phyloP scores from a whole-genome alignment of 164 flowering plant genomes.

The Nelumbo lutea region DNA sequence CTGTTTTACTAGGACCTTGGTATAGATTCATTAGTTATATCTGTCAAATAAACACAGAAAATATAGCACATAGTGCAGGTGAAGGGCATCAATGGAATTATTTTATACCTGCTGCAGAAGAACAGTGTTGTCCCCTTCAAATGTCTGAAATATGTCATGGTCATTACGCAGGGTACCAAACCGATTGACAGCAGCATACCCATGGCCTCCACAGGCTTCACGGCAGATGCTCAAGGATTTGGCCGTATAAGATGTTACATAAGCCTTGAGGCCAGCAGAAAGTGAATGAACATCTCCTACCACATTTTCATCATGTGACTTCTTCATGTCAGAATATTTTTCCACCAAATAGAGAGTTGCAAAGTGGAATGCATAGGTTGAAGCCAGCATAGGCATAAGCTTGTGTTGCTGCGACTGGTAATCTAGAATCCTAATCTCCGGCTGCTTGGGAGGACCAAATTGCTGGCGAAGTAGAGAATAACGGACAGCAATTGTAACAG shows the following conservation, averaged over 20 bases:
- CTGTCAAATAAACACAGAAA: not conserved
- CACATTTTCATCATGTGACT: conserved; percentile 67
- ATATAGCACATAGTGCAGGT: not conserved
- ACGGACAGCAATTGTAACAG: conserved; percentile 75
- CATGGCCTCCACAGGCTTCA: conserved; percentile 98
- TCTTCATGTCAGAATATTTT: conserved; percentile 87
- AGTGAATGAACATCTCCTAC: conserved; percentile 86
- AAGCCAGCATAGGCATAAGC: conserved; percentile 98
- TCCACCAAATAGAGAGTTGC: conserved; percentile 70
- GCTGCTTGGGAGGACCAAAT: conserved; percentile 89
- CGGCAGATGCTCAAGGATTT: conserved; percentile 79
- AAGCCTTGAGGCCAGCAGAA: conserved; percentile 90
- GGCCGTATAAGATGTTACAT: conserved; percentile 82
- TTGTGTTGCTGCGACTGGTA: conserved; percentile 98
- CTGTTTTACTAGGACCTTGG: not conserved
- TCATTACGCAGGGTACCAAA: conserved; percentile 91
- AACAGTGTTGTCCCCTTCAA: conserved; percentile 98
- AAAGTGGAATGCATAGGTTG: conserved; percentile 90
- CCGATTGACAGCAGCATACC: conserved; percentile 92
- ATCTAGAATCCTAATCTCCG: conserved; percentile 84
- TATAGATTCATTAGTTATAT: not conserved
- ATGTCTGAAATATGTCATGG: conserved; percentile 96
- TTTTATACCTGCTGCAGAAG: conserved; percentile 82
- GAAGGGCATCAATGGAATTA: not conserved
- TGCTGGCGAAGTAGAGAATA: conserved; percentile 89